Conservation (phyloP, 139 green algal species). For the Micractinium conductrix region DNA sequence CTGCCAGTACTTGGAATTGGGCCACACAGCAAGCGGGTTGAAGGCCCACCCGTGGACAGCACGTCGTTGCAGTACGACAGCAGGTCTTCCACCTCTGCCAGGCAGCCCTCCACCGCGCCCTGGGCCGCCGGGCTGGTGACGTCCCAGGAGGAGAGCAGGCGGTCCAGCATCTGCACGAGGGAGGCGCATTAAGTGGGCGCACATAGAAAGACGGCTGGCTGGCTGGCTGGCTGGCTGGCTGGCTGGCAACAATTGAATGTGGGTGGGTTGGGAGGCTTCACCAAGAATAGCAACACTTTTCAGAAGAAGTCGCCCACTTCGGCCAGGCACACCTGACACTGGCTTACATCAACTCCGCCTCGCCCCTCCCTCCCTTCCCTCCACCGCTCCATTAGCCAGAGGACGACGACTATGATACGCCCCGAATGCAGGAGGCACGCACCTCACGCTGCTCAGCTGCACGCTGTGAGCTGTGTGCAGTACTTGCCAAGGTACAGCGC, state of each 20-base stretch:
- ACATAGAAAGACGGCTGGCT: too few relatives aligned
- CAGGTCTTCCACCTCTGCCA: slow-evolving; percentile 94
- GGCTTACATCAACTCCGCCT: too few relatives aligned
- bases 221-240: too few relatives aligned
- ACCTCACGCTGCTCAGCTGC: too few relatives aligned
- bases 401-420: too few relatives aligned
- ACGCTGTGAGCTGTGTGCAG: too few relatives aligned
- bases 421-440: too few relatives aligned
- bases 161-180: slow-evolving; percentile 53
- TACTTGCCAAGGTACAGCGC: too few relatives aligned
- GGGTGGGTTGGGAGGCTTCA: background rate
- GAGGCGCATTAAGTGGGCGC: background rate
- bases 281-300: background rate
- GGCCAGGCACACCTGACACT: too few relatives aligned
- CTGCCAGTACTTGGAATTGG: background rate
- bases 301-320: too few relatives aligned
- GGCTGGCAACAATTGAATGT: background rate
- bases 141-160: slow-evolving; percentile 46
- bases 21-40: background rate
- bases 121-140: slow-evolving; percentile 41
- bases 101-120: slow-evolving; percentile 73
- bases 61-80: slow-evolving; percentile 95
- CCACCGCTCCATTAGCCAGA: too few relatives aligned
- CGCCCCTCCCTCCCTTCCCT: too few relatives aligned
- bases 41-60: slow-evolving; percentile 67